A percentile compares a stretch with the other conserved stretches of the same genome.
These are phyloP conservation scores for Tetradesmus obliquus DNA, from an alignment of 139 green algal genomes.

Conservation along the genomic window DNA sequence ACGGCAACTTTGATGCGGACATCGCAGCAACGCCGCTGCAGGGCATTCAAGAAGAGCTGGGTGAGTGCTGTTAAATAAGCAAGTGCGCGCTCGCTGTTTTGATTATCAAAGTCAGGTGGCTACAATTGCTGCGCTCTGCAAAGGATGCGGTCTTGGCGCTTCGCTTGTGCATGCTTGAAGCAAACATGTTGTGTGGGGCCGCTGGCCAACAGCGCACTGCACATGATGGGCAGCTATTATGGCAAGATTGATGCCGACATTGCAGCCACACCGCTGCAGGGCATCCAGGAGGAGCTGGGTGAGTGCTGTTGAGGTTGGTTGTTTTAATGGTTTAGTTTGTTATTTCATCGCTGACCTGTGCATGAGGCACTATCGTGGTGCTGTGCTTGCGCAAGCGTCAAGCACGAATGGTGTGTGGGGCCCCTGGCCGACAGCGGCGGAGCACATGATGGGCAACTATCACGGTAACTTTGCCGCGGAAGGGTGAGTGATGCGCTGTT, in stretches of 20 bases:
- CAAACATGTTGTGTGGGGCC: neutral
- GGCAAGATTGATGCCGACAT: neutral
- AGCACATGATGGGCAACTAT: neutral
- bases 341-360: too few relatives aligned
- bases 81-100: neutral
- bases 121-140: too few relatives aligned
- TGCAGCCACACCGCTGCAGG: constrained; percentile 1
- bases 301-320: neutral
- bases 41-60: constrained; percentile 33
- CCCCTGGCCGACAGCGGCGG: too few relatives aligned
- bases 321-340: too few relatives aligned
- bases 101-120: too few relatives aligned
- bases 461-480: too few relatives aligned
- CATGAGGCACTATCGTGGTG: too few relatives aligned
- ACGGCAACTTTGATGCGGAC: constrained; percentile 22
- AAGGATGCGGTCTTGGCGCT: too few relatives aligned
- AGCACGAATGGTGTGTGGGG: too few relatives aligned
- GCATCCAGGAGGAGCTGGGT: constrained; percentile 37
- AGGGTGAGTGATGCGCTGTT: neutral
- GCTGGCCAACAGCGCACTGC: neutral
- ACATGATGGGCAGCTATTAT: constrained; percentile 47
- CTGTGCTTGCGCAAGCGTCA: too few relatives aligned
- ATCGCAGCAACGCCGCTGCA: neutral
- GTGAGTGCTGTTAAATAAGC: neutral
- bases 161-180: too few relatives aligned